These are phyloP conservation scores for Barnettozyma vustinii DNA, from an alignment of 805 yeast species.

Conservation along the genomic window DNA sequence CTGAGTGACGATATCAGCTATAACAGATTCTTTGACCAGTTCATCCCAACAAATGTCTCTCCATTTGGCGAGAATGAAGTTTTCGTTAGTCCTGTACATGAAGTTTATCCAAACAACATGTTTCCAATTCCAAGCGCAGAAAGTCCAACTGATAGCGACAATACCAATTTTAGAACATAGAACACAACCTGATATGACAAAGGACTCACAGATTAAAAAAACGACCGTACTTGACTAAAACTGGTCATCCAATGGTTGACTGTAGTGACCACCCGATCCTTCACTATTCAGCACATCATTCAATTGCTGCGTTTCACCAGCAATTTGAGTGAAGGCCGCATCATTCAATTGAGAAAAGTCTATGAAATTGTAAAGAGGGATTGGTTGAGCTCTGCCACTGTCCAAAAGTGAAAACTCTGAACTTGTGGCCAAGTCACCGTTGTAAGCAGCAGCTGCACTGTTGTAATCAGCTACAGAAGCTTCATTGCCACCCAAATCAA, in stretches of 20 bases:
- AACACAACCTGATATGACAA: neutral
- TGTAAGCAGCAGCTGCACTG: neutral
- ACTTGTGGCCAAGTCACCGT: neutral
- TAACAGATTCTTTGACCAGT: slow-evolving; percentile 2
- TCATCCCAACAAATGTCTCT: neutral
- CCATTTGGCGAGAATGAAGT: neutral
- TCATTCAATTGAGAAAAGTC: neutral
- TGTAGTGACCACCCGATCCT: neutral
- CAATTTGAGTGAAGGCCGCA: neutral
- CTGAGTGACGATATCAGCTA: neutral
- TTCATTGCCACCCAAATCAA: neutral
- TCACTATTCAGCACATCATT: neutral
- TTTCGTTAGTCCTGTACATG: neutral
- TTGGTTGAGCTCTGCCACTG: neutral
- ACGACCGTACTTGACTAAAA: too few relatives aligned
- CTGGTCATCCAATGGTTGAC: neutral
- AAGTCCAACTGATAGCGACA: neutral
- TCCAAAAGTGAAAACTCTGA: neutral
- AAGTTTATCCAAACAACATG: neutral
- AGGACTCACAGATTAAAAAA: too few relatives aligned
- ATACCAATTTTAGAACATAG: neutral
- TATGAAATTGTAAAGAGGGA: neutral
- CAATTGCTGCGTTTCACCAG: neutral
- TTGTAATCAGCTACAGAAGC: neutral
- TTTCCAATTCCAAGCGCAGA: neutral